Conservation (phyloP, 2,329 filamentous ascomycete species). For the Aspergillus carbonarius region DNA sequence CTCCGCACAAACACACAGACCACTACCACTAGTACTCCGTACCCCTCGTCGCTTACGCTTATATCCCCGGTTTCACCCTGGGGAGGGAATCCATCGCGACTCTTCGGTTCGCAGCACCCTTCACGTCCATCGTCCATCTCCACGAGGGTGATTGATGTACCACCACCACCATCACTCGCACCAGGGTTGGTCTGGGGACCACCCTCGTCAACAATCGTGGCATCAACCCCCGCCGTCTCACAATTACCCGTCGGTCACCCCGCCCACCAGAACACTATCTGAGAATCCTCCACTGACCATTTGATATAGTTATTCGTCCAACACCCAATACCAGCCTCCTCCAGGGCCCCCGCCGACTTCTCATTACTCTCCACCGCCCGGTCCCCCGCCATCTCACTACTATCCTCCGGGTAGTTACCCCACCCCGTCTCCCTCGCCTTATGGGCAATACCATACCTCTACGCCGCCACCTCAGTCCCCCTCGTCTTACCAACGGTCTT, state of each 20-base stretch:
- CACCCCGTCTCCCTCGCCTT: constrained; percentile 7
- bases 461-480: constrained; percentile 20
- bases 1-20: constrained; percentile 2
- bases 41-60: not conserved
- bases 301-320: not conserved
- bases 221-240: constrained; percentile 13
- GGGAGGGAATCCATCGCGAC: not conserved
- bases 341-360: constrained; percentile 4
- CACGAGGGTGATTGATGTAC: constrained; percentile 21
- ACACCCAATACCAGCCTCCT: constrained; percentile 6
- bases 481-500: constrained; percentile 11
- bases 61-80: not conserved
- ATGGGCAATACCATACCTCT: constrained; percentile 12
- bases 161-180: constrained; percentile 17
- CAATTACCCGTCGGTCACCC: constrained; percentile 12
- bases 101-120: not conserved
- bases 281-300: not conserved
- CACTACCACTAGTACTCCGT: too few relatives aligned
- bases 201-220: constrained; percentile 16
- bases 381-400: constrained; percentile 4
- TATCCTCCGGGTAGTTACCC: constrained; percentile 8
- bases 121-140: not conserved
- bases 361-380: constrained; percentile 10
- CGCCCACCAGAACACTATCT: too few relatives aligned
- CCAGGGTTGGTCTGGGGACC: constrained; percentile 18